A percentile compares a stretch with the other conserved stretches of the same genome.
phyloP scores from a whole-genome alignment of 768 basidiomycete genomes.

The Tricholoma hemisulphureum region DNA sequence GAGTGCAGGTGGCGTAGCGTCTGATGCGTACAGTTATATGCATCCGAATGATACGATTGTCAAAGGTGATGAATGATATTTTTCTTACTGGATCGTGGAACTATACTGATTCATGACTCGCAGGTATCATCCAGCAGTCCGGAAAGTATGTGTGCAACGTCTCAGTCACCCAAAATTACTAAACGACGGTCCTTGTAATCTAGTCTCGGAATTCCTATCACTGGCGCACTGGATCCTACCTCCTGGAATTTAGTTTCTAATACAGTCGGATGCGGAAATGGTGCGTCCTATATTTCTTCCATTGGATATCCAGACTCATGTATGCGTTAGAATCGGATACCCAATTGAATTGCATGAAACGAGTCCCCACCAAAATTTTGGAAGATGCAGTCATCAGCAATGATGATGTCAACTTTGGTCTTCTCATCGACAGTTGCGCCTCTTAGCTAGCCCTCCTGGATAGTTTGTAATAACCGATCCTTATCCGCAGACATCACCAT shows the following conservation, averaged over 20 bases:
- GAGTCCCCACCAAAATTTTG: slow-evolving; percentile 24
- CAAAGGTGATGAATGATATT: no score
- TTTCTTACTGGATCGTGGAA: no score
- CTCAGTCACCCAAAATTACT: no score
- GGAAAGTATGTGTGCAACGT: slow-evolving; percentile 26
- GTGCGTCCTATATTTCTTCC: no score
- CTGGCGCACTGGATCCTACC: slow-evolving; percentile 16
- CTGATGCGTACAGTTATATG: slow-evolving; percentile 30
- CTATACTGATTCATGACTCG: background rate
- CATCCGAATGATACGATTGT: slow-evolving; percentile 30
- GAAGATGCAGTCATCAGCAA: slow-evolving; percentile 29
- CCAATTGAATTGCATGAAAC: slow-evolving; percentile 36
- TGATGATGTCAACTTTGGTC: slow-evolving; percentile 21
- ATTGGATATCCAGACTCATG: no score
- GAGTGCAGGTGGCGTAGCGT: slow-evolving; percentile 32
- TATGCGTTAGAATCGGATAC: no score
- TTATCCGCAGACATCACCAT: slow-evolving; percentile 27
- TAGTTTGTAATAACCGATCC: no score
- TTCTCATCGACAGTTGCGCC: slow-evolving; percentile 29
- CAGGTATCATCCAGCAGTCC: slow-evolving; percentile 36
- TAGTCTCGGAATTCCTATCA: slow-evolving; percentile 11
- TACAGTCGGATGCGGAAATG: slow-evolving; percentile 23
- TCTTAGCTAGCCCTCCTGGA: background rate
- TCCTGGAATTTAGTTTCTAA: slow-evolving; percentile 32
- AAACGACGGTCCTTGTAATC: no score